These are phyloP conservation scores for Wallacemonas sp. DNA, from an alignment of 208 protist species.

Conservation along the genomic window DNA sequence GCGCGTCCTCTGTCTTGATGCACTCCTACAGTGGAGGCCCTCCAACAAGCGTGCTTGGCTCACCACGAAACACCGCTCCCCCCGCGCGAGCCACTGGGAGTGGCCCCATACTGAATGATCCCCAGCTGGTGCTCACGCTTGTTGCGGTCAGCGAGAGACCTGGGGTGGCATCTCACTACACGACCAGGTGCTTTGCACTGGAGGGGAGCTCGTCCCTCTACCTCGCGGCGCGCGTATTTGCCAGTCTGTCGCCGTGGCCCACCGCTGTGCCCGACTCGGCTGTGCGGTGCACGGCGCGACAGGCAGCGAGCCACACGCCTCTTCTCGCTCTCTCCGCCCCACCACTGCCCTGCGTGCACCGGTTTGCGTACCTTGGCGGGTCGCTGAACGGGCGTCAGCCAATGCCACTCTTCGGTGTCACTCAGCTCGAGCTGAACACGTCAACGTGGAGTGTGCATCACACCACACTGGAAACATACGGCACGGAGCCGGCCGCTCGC, in stretches of 20 bases:
- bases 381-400: conserved; percentile 58
- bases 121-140: conserved; percentile 10
- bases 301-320: neutral
- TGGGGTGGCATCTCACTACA: conserved; percentile 19
- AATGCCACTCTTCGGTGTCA: conserved; percentile 48
- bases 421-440: conserved; percentile 38
- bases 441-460: conserved; percentile 26
- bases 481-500: conserved; percentile 57
- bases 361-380: conserved; percentile 73
- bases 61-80: neutral
- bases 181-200: conserved; percentile 48
- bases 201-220: conserved; percentile 28
- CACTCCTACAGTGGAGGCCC: conserved; percentile 18
- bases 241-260: conserved; percentile 61
- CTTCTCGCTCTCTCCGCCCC: neutral
- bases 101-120: conserved; percentile 4
- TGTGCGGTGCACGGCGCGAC: neutral
- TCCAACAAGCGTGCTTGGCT: neutral
- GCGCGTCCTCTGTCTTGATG: neutral
- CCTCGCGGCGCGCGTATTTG: conserved; percentile 47
- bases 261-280: conserved; percentile 2
- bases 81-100: neutral
- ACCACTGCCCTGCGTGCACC: conserved; percentile 9
- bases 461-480: conserved; percentile 48
- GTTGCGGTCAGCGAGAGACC: neutral